Base-by-base conservation (phyloP, 768 basidiomycete genomes). In the Leccinum olivaceopallidum region DNA sequence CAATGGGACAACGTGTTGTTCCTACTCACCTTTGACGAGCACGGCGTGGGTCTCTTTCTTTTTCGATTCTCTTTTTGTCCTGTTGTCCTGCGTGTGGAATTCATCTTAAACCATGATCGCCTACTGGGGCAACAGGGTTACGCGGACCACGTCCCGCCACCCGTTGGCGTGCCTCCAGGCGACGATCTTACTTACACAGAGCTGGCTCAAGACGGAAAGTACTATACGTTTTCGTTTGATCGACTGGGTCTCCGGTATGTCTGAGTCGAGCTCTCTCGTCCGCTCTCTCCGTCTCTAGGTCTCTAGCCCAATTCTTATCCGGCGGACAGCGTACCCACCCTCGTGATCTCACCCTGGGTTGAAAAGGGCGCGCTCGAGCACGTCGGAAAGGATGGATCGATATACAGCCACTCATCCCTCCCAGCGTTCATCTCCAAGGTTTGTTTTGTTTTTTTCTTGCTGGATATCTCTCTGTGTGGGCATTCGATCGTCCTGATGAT, bases 21-120 rank as follows among this genome's bases (percentile, higher is more conserved):
- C n/a, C 14, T 70, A 2, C 14, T 71, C 42, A 67, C 69, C 6
- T 70, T 70, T 53, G 69, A 70, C n/a, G 69, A 70, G 26, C 69
- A 70, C 4, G 69, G 69, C 3, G 69, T 70, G 47, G 18, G 69
- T 65, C 18, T 4, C 5, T 14, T 14, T 2, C 10, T 4, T 24
- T 18, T 14, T 16, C 57, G 10, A 12, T 47, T 20, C 0, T 47
- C 10, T 47, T 20, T 47, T 47, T 47, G 20, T 47, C n/a, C 20
- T 20, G 20, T 24, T 9, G 10, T 34, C 28, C 2, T 42, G 20
- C 2, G 18, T 55, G 10, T n/a, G 30, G 28, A 22, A 49, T 34
- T 59, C n/a, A 67, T 0, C 30, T 32, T 58, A 6, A 67, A 1
- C 1, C 5, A 3, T 13, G 44, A 20, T 42, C 22, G 1, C 12